These are phyloP conservation scores for Scenedesmus sp. DNA, from an alignment of 163 green algal species.

Conservation along the genomic window DNA sequence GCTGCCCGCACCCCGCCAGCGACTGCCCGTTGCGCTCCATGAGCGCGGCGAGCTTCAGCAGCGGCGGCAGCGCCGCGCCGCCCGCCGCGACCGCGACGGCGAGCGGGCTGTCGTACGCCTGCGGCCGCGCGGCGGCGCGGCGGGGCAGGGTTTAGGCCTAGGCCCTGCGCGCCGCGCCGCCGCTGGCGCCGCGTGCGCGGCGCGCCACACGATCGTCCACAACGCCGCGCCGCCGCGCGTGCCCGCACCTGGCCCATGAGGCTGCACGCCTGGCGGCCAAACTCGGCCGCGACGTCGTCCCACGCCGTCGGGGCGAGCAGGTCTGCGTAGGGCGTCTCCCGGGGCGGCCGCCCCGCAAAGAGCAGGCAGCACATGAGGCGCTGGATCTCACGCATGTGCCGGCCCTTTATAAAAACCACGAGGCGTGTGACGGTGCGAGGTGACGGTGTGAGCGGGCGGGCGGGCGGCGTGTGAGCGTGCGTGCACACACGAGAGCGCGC, in stretches of 20 bases:
- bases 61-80: constrained; percentile 79
- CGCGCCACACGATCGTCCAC: too few species aligned
- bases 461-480: too few species aligned
- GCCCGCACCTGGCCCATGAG: constrained; percentile 85
- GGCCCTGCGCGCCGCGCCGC: too few species aligned
- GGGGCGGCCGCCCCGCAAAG: constrained; percentile 57
- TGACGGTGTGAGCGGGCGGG: too few species aligned
- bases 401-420: too few species aligned
- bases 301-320: constrained; percentile 70
- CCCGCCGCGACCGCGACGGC: constrained; percentile 85
- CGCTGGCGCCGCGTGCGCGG: too few species aligned
- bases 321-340: constrained; percentile 53
- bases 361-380: constrained; percentile 91
- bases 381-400: constrained; percentile 83
- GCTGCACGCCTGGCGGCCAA: constrained; percentile 85
- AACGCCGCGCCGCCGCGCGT: too few species aligned
- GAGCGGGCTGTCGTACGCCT: constrained; percentile 85
- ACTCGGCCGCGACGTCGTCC: constrained; percentile 77
- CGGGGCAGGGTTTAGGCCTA: too few species aligned
- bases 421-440: too few species aligned
- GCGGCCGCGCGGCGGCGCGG: constrained; percentile 25
- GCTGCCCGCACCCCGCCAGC: constrained; percentile 65
- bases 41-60: constrained; percentile 88
- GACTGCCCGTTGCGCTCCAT: constrained; percentile 60
- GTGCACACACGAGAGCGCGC: too few species aligned